Base-by-base conservation (phyloP, 2,329 filamentous ascomycete genomes). In the Akanthomyces muscarius region DNA sequence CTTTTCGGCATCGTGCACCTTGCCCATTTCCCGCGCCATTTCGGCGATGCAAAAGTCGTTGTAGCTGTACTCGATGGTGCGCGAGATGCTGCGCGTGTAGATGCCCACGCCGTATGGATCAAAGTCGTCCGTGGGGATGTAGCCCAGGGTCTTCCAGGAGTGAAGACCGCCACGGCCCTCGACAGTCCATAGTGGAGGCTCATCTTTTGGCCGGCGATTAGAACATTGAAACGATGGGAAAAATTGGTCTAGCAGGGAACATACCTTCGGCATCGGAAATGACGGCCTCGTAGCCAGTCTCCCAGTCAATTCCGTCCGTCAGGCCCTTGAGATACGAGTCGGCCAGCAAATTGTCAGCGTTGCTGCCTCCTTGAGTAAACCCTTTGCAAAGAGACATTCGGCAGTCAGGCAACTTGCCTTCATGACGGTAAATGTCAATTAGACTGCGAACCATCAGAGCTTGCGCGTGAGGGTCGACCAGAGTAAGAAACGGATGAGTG, bases 21-120 rank as follows among this genome's bases (percentile, higher is more conserved):
- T 78, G 13, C 83, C 85, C 21, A 91, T 73, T 0, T 76, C 82
- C 21, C 80, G 77, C 5, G 89, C 88, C 58, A 92, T 81, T 38
- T 83, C 75, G 1, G 85, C 83, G 62, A 91, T 87, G 68, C 86
- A 87, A 68, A 88, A 93, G 74, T 93, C 90, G 66, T 93, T 84
- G 74, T 93, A 93, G 0, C 89, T 87, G 70, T 93, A 93, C 71
- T 93, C 90, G 5, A 93, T 84, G 0, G 89, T 92, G 3, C 90
- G 82, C 2, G 87, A 91, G 36, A 94, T 83, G 62, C 83, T 88
- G 7, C 90, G 84, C 0, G 88, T 90, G 67, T 85, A 82, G 0
- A 86, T 82, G 0, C 90, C 90, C 1, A 81, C 80, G 10, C 87
- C 87, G 42, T 82, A 78, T 0, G 79, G 78, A 69, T 92, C 89